These are phyloP conservation scores for Phytophthora agathidicida DNA, from an alignment of 352 stramenopile species.

Conservation along the genomic window DNA sequence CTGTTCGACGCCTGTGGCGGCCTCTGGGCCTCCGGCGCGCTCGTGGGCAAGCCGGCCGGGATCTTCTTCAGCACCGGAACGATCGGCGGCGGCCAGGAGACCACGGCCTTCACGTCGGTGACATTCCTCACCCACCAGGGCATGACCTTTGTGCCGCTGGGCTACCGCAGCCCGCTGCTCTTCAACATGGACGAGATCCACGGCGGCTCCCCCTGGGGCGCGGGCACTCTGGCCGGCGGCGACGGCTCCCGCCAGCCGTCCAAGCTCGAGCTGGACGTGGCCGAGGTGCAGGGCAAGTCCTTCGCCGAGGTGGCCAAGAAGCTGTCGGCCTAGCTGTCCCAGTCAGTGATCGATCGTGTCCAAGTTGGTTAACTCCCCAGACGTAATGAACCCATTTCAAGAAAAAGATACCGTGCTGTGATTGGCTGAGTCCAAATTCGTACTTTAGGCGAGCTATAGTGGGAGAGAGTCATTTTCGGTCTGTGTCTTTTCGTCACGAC, in stretches of 20 bases:
- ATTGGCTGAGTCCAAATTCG: constrained; percentile 1
- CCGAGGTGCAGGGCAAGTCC: constrained; percentile 79
- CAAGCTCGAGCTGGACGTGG: constrained; percentile 82
- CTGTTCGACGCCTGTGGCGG: constrained; percentile 88
- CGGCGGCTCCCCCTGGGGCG: constrained; percentile 80
- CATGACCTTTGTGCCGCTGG: constrained; percentile 92
- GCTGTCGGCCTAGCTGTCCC: constrained; percentile 45
- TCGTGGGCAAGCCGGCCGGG: constrained; percentile 88
- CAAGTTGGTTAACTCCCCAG: too few species aligned
- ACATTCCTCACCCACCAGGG: constrained; percentile 91
- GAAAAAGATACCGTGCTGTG: constrained; percentile 11
- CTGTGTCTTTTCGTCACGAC: constrained; percentile 12
- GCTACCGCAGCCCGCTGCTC: constrained; percentile 63
- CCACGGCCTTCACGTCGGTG: constrained; percentile 80
- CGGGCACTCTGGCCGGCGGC: constrained; percentile 79
- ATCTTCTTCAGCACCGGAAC: constrained; percentile 90
- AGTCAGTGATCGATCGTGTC: background rate
- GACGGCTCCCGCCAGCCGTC: constrained; percentile 85
- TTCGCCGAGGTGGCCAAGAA: constrained; percentile 88
- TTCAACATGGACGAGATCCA: constrained; percentile 86
- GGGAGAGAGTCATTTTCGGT: constrained; percentile 8
- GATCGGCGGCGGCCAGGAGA: constrained; percentile 90
- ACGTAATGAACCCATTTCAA: constrained; percentile 3
- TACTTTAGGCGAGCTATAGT: constrained; percentile 4
- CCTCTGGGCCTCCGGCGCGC: constrained; percentile 81